phyloP scores from a whole-genome alignment of 371 early-diverging fungal genomes.

The Sporodiniella umbellata region DNA sequence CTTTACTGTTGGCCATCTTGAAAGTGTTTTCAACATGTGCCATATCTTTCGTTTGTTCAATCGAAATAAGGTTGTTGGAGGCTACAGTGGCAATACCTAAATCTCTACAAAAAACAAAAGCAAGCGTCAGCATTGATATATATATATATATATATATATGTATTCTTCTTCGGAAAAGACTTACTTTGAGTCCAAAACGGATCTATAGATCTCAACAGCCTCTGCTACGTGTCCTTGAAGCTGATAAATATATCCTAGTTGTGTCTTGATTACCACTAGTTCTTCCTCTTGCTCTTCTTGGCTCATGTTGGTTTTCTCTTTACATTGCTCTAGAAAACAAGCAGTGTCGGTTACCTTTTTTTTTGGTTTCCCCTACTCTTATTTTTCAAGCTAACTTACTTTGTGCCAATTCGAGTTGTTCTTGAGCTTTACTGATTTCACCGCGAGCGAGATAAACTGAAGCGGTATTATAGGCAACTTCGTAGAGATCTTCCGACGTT shows the following conservation, averaged over 20 bases:
- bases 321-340: constrained; percentile 30
- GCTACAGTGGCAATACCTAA: constrained; percentile 59
- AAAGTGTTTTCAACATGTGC: constrained; percentile 61
- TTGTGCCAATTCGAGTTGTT: constrained; percentile 49
- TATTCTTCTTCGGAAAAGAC: neutral
- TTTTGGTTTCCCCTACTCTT: neutral
- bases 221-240: constrained; percentile 53
- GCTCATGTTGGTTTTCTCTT: constrained; percentile 31
- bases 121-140: too few species aligned
- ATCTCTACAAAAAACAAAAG: too few species aligned
- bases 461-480: constrained; percentile 70
- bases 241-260: constrained; percentile 75
- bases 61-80: constrained; percentile 65
- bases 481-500: constrained; percentile 48
- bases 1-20: constrained; percentile 52
- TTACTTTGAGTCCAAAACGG: constrained; percentile 61
- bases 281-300: constrained; percentile 72
- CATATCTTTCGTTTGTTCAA: constrained; percentile 54
- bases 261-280: constrained; percentile 62
- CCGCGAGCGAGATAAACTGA: constrained; percentile 57
- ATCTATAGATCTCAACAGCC: constrained; percentile 64
- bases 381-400: too few species aligned
- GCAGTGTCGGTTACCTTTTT: neutral
- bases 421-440: constrained; percentile 52
- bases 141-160: constrained; percentile 1